Base-by-base conservation (phyloP, 129 eudicot species). In the Flaveria sonorensis region DNA sequence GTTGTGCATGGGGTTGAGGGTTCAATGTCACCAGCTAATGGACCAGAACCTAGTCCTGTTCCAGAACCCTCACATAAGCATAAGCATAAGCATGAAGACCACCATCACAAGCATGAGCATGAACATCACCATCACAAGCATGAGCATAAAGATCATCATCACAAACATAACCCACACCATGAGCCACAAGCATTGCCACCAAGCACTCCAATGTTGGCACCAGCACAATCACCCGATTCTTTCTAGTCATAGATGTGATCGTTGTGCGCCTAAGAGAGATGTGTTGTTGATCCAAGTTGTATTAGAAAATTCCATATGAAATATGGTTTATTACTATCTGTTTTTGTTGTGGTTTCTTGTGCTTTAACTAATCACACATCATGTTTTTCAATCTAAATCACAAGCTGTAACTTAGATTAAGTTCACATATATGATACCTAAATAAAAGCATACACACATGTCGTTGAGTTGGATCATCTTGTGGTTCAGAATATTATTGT, bases 141-240 rank as follows among this genome's bases (percentile, higher is more conserved):
- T n/a, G n/a, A n/a, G n/a, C n/a, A n/a, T n/a, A n/a, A n/a, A n/a
- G n/a, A n/a, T n/a, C n/a, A n/a, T n/a, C n/a, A n/a, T n/a, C n/a
- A n/a, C n/a, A n/a, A n/a, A n/a, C n/a, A n/a, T n/a, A n/a, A n/a
- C n/a, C n/a, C n/a, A n/a, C n/a, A n/a, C n/a, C n/a, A n/a, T 65
- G 68, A 56, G 11, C 67, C 83, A 52, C 53, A 72, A 30, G 80
- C 71, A 2, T 18, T 74, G 80, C 32, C 79, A 45, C 80, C 79
- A 42, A 32, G 23, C 52, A 8, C 45, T 80, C 67, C 79, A 24
- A 26, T 24, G 30, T 45, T 32, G 0, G 64, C 80, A 81, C 80
- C 80, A 13, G n/a, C 71, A 53, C 45, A 30, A 19, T 43, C 70
- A 56, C 71, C 56, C 23, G 10, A 15, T 67, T 60, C 79, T 26